Evolutionary conservation across 1,284 basidiomycete genomes (phyloP), one percentile per base, ranked within the genome.

Genomic region (Ceratobasidium sp.): DNA sequence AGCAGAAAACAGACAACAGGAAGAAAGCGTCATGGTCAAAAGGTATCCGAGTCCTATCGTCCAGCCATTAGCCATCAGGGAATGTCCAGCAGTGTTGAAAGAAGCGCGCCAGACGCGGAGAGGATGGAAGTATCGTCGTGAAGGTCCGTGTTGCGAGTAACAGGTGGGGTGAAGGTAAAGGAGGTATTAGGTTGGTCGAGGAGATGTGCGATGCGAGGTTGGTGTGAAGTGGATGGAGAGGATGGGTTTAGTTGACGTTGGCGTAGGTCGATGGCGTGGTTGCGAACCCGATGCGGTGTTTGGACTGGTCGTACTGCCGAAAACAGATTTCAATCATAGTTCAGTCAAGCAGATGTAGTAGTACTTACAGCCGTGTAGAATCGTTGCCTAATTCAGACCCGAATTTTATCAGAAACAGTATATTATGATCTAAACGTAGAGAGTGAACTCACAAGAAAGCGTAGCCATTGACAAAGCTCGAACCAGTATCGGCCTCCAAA

Each of bases 231-330:
- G 46, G 5, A 13, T 40, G 33, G 26, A n/a, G 33, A 40, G 18
- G 23, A n/a, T 20, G 2, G 23, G 1, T 44, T 58, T 49, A 76
- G 58, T 76, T 76, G 73, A 76, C 51, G n/a, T 55, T 67, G 4
- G 73, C 46, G 51, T 53, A 66, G 51, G 73, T 76, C 40, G 73
- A 66, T 9, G 73, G 46, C 23, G 73, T 76, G 23, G 63, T 55
- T 55, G 73, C 73, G 58, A 76, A 76, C 56, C 73, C 73, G 58
- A 76, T 76, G 20, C 46, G 61, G 15, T 33, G 63, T 67, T 76
- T 76, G 49, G 73, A 42, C 18, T 40, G 46, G 44, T 76, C 73
- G 44, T 76, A 76, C 73, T 76, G 63, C 20, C 2, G 39, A 56
- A 26, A 2, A 42, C 13, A 44, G 33, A 10, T n/a, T 51, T 46